phyloP scores from a whole-genome alignment of 2,329 filamentous ascomycete species.

The Ophiognomonia clavigignenti-juglandacearum region DNA sequence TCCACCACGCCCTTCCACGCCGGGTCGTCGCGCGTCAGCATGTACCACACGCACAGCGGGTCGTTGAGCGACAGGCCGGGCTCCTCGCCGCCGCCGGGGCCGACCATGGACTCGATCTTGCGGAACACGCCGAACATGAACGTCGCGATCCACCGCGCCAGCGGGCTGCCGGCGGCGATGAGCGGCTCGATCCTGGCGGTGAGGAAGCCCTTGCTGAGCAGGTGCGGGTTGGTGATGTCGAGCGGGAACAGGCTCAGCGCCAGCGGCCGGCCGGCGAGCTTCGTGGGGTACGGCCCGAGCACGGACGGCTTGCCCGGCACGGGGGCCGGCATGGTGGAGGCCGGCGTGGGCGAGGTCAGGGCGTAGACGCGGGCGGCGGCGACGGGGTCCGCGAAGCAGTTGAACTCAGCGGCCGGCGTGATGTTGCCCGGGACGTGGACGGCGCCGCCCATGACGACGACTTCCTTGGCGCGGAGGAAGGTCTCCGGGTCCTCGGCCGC shows the following conservation, averaged over 20 bases:
- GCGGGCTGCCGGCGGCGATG: slow-evolving; percentile 59
- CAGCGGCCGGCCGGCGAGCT: slow-evolving; percentile 59
- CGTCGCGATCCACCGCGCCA: slow-evolving; percentile 67
- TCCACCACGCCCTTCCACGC: slow-evolving; percentile 58
- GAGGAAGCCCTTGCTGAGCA: slow-evolving; percentile 59
- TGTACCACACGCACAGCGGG: slow-evolving; percentile 75
- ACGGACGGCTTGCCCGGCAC: slow-evolving; percentile 42
- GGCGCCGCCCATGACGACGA: slow-evolving; percentile 93
- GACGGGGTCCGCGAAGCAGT: slow-evolving; percentile 82
- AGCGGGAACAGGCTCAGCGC: slow-evolving; percentile 69
- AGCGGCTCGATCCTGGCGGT: slow-evolving; percentile 48
- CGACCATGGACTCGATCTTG: slow-evolving; percentile 61
- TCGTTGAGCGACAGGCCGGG: slow-evolving; percentile 68
- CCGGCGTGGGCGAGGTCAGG: slow-evolving; percentile 67
- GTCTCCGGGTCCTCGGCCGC: slow-evolving; percentile 84
- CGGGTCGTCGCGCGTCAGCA: slow-evolving; percentile 56
- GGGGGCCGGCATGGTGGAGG: slow-evolving; percentile 73
- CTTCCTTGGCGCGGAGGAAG: slow-evolving; percentile 82
- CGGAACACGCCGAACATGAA: slow-evolving; percentile 68
- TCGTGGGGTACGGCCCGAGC: slow-evolving; percentile 58
- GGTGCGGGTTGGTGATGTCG: slow-evolving; percentile 70
- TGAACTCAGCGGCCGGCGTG: slow-evolving; percentile 87
- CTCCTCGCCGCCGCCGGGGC: slow-evolving; percentile 51
- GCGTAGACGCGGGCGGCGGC: slow-evolving; percentile 74
- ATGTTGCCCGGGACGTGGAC: slow-evolving; percentile 78